Percentiles rank a stretch among this genome's conserved stretches.
Evolutionary conservation across 2,329 filamentous ascomycete genomes (phyloP).

Genomic region (Pseudogymnoascus verrucosus): DNA sequence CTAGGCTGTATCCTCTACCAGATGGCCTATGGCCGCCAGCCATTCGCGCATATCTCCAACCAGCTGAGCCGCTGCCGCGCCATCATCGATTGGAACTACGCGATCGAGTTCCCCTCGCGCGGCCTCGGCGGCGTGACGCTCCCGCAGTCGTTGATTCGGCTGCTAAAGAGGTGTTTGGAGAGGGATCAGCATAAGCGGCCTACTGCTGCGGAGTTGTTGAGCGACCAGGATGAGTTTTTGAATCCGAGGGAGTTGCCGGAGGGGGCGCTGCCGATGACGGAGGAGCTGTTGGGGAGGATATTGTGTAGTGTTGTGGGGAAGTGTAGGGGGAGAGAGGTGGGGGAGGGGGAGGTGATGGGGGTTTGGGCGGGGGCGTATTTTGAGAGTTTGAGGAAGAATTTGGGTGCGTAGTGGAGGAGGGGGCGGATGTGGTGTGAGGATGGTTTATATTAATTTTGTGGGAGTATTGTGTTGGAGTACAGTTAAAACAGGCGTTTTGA

Average conservation of each 20-base stretch:
- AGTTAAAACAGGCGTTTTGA: neutral
- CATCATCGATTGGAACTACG: conserved; percentile 71
- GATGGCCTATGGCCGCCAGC: conserved; percentile 94
- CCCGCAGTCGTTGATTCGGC: conserved; percentile 50
- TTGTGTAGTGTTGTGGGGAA: conserved; percentile 54
- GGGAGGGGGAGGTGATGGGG: conserved; percentile 46
- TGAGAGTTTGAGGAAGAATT: conserved; percentile 1
- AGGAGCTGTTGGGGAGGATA: conserved; percentile 53
- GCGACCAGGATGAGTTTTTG: conserved; percentile 52
- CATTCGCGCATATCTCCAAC: conserved; percentile 86
- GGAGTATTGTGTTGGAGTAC: neutral
- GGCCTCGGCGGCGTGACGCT: conserved; percentile 59
- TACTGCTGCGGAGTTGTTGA: conserved; percentile 54
- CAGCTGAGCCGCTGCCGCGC: conserved; percentile 80
- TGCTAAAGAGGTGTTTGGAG: conserved; percentile 54
- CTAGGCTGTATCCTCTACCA: conserved; percentile 95
- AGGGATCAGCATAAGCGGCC: conserved; percentile 55
- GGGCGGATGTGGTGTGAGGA: neutral
- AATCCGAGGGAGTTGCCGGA: conserved; percentile 50
- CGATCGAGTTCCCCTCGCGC: conserved; percentile 62
- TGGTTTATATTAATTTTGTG: neutral
- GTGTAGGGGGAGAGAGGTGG: conserved; percentile 50
- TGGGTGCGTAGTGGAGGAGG: neutral
- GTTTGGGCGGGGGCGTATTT: conserved; percentile 44
- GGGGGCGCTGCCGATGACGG: conserved; percentile 50